These are phyloP conservation scores for Cylindrotheca closterium DNA, from an alignment of 108 stramenopile species.

Conservation along the genomic window DNA sequence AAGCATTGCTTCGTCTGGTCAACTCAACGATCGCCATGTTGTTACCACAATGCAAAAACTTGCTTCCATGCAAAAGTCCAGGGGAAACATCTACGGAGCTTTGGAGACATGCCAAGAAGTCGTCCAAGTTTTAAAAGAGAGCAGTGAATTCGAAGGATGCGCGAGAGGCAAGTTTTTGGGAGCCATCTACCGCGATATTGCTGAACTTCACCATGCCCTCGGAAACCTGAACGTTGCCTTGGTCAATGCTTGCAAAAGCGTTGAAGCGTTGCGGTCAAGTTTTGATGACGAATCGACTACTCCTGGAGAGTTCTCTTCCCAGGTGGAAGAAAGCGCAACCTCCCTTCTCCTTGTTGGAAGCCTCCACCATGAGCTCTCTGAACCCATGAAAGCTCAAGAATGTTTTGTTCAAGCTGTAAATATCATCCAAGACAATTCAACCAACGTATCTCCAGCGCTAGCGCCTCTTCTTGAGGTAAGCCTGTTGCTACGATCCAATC, in stretches of 20 bases:
- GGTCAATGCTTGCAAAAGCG: conserved; percentile 15
- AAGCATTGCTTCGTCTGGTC: conserved; percentile 22
- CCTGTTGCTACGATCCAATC: neutral
- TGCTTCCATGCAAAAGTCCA: conserved; percentile 34
- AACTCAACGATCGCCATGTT: conserved; percentile 42
- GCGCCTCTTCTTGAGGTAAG: neutral
- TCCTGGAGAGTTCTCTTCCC: neutral
- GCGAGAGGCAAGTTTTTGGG: conserved; percentile 16
- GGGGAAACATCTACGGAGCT: conserved; percentile 39
- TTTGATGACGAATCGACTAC: neutral
- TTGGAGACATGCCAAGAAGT: conserved; percentile 28
- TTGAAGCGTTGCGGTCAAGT: neutral
- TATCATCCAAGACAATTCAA: neutral
- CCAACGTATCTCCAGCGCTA: neutral
- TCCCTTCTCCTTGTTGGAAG: conserved; percentile 37
- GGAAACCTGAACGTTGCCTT: conserved; percentile 31
- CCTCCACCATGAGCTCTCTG: conserved; percentile 42
- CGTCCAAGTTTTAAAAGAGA: conserved; percentile 17
- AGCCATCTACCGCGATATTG: conserved; percentile 22
- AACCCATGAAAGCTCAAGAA: conserved; percentile 22
- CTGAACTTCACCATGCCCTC: conserved; percentile 43
- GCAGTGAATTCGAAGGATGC: conserved; percentile 28
- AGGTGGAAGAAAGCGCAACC: conserved; percentile 18
- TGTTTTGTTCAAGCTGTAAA: conserved; percentile 20
- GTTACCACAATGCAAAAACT: conserved; percentile 44